Evolutionary conservation across 805 yeast genomes (phyloP).

Genomic region (Lipomyces sp.): DNA sequence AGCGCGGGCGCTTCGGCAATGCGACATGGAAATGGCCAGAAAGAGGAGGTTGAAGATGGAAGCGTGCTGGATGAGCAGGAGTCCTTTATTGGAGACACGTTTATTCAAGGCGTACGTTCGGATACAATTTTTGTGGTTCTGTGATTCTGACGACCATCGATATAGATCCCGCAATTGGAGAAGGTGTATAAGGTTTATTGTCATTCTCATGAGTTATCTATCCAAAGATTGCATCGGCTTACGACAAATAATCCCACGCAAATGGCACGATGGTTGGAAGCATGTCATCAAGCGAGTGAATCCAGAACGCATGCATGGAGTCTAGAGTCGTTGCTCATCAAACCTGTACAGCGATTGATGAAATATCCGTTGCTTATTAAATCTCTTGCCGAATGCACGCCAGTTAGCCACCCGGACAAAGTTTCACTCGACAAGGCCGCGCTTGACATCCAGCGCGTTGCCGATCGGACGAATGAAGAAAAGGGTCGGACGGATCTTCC

Average conservation of each 20-base stretch:
- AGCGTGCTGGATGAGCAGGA: slow-evolving; percentile 23
- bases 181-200: slow-evolving; percentile 45
- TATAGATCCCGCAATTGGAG: slow-evolving; percentile 43
- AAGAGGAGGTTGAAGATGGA: slow-evolving; percentile 38
- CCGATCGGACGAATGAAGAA: slow-evolving; percentile 28
- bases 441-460: slow-evolving; percentile 17
- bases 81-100: slow-evolving; percentile 43
- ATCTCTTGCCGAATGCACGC: slow-evolving; percentile 44
- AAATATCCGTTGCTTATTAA: slow-evolving; percentile 50
- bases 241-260: slow-evolving; percentile 40
- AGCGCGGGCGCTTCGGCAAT: slow-evolving; percentile 31
- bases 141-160: background rate
- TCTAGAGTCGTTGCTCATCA: slow-evolving; percentile 49
- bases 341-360: slow-evolving; percentile 54
- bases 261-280: slow-evolving; percentile 45
- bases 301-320: slow-evolving; percentile 49
- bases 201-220: slow-evolving; percentile 42
- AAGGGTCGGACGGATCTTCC: slow-evolving; percentile 4
- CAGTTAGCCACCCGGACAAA: slow-evolving; percentile 56
- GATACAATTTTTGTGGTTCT: background rate
- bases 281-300: slow-evolving; percentile 42
- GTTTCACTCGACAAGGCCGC: slow-evolving; percentile 23
- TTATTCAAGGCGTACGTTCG: slow-evolving; percentile 36
- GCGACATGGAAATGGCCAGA: slow-evolving; percentile 14
- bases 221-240: slow-evolving; percentile 40